Percentiles rank a stretch among this genome's conserved stretches.
These are phyloP conservation scores for Botryotinia globosa DNA, from an alignment of 2,329 filamentous ascomycete genomes.

Conservation along the genomic window DNA sequence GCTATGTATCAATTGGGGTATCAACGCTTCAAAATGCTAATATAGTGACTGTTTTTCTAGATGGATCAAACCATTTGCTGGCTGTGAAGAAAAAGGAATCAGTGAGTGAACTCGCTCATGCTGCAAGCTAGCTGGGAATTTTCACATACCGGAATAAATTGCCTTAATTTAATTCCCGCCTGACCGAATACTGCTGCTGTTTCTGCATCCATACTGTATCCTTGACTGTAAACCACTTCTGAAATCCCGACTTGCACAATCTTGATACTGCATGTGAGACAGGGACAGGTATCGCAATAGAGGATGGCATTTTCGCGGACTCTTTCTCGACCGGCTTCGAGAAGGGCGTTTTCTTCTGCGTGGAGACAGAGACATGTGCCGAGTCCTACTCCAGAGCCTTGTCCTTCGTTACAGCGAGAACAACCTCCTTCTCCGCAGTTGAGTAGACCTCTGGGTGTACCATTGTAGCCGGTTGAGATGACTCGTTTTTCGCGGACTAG, in stretches of 20 bases:
- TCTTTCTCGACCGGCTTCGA: constrained; percentile 89
- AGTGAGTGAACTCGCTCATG: constrained; percentile 18
- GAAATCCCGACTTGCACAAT: constrained; percentile 94
- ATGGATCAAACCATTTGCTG: constrained; percentile 62
- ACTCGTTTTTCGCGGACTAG: constrained; percentile 83
- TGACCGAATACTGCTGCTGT: constrained; percentile 78
- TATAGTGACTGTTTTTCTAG: constrained; percentile 46
- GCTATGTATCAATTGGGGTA: background rate
- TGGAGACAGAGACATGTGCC: constrained; percentile 94
- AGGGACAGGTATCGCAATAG: constrained; percentile 96
- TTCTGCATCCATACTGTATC: constrained; percentile 90
- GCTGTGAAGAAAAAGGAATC: constrained; percentile 42
- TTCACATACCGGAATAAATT: constrained; percentile 76
- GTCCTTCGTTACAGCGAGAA: constrained; percentile 75
- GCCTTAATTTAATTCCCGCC: constrained; percentile 79
- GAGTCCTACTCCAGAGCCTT: constrained; percentile 67
- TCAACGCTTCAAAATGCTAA: constrained; percentile 19
- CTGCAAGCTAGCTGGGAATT: background rate
- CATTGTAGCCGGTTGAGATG: constrained; percentile 95
- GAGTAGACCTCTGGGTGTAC: constrained; percentile 81
- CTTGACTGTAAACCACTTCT: constrained; percentile 91
- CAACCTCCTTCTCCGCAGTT: constrained; percentile 96
- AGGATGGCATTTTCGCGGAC: constrained; percentile 79
- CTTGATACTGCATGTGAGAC: constrained; percentile 96
- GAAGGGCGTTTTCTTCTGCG: constrained; percentile 92